Conservation (phyloP, 2,329 filamentous ascomycete species). For the Capronia coronata region DNA sequence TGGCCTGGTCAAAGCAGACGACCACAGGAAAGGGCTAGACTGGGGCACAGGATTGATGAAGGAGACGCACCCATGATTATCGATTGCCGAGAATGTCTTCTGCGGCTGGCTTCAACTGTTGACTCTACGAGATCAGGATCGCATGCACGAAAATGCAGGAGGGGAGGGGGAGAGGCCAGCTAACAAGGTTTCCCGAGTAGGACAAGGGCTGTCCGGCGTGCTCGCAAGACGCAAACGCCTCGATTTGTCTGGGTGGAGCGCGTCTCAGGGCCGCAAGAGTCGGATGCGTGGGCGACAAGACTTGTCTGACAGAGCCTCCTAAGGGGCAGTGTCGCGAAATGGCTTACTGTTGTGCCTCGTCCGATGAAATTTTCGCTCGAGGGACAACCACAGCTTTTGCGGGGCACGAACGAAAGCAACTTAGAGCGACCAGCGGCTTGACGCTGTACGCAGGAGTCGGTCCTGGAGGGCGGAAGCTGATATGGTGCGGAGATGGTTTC, state of each 20-base stretch:
- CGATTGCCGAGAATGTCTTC: conserved; percentile 29
- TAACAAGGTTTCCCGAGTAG: conserved; percentile 30
- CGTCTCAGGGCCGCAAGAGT: conserved; percentile 12
- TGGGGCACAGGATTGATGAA: conserved; percentile 24
- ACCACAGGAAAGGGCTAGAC: conserved; percentile 25
- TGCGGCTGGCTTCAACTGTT: conserved; percentile 27
- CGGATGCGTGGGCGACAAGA: conserved; percentile 11
- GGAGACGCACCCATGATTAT: conserved; percentile 32
- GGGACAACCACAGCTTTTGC: conserved; percentile 6
- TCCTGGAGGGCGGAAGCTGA: conserved; percentile 13
- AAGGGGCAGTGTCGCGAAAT: conserved; percentile 9
- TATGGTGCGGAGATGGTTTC: conserved; percentile 3
- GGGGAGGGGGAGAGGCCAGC: conserved; percentile 27
- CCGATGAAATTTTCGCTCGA: conserved; percentile 18
- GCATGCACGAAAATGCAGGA: conserved; percentile 30
- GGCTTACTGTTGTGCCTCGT: conserved; percentile 8
- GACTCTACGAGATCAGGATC: conserved; percentile 30
- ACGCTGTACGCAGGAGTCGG: conserved; percentile 11
- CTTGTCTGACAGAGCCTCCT: conserved; percentile 23
- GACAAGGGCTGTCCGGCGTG: conserved; percentile 24
- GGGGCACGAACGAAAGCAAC: conserved; percentile 13
- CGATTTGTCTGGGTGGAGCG: conserved; percentile 24
- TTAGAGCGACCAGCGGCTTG: conserved; percentile 6
- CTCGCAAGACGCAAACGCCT: conserved; percentile 19
- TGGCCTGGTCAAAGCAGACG: conserved; percentile 18